These are phyloP conservation scores for Hsuehochloa calcarea DNA, from an alignment of 176 grass and related monocot species.

Conservation along the genomic window DNA sequence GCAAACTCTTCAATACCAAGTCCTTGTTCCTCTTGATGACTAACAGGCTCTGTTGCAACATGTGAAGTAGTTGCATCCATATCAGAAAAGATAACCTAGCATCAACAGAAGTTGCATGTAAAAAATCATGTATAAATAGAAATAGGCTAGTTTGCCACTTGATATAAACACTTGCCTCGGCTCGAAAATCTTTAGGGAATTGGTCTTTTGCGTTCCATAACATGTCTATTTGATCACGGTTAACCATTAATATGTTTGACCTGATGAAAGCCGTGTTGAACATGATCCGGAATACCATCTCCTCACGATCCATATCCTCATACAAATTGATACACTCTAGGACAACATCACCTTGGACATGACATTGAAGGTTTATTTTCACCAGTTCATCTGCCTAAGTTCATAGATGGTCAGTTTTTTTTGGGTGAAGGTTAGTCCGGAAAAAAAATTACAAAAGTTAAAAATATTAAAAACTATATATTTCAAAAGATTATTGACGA, in stretches of 20 bases:
- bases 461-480: constrained; percentile 16
- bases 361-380: constrained; percentile 83
- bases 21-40: constrained; percentile 74
- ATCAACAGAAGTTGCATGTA: constrained; percentile 38
- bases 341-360: constrained; percentile 91
- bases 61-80: constrained; percentile 66
- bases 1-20: constrained; percentile 88
- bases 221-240: constrained; percentile 74
- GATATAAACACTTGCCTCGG: constrained; percentile 58
- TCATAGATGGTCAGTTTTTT: constrained; percentile 20
- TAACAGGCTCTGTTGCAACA: constrained; percentile 54
- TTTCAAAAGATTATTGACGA: not conserved
- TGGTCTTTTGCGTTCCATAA: constrained; percentile 64
- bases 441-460: not conserved
- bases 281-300: constrained; percentile 81
- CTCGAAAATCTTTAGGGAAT: constrained; percentile 76
- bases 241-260: constrained; percentile 87
- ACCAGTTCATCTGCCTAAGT: constrained; percentile 83
- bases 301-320: constrained; percentile 68
- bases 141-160: constrained; percentile 30
- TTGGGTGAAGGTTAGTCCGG: not conserved
- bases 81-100: constrained; percentile 88
- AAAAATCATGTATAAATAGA: constrained; percentile 35
- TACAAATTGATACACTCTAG: constrained; percentile 78
- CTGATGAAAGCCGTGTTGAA: constrained; percentile 90